phyloP scores from a whole-genome alignment of 495 filamentous ascomycete genomes.

The Penicillium flavigenum region DNA sequence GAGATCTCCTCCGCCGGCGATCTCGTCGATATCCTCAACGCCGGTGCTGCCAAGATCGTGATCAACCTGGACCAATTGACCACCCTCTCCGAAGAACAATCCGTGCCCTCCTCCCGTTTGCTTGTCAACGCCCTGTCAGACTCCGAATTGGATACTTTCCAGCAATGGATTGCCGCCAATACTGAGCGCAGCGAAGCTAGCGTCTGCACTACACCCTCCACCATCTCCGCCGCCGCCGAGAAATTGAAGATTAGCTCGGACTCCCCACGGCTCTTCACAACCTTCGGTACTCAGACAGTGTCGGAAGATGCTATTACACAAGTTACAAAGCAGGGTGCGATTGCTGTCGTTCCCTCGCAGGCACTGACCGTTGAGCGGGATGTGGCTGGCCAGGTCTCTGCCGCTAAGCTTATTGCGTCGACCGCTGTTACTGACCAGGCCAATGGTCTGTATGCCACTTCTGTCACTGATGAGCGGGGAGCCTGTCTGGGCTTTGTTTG shows the following conservation, averaged over 20 bases:
- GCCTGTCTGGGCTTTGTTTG: constrained; percentile 86
- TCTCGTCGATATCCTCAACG: constrained; percentile 75
- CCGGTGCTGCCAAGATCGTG: constrained; percentile 85
- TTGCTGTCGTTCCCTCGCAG: constrained; percentile 75
- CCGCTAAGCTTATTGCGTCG: constrained; percentile 66
- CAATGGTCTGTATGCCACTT: constrained; percentile 83
- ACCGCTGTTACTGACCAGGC: constrained; percentile 72
- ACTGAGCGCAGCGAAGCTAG: constrained; percentile 54
- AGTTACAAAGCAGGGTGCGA: constrained; percentile 59
- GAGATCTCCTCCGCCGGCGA: constrained; percentile 65
- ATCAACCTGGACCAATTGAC: constrained; percentile 66
- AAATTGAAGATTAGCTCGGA: constrained; percentile 41
- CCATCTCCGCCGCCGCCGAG: constrained; percentile 49
- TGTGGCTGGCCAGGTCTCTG: constrained; percentile 57
- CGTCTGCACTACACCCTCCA: constrained; percentile 49
- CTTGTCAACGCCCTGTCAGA: constrained; percentile 48
- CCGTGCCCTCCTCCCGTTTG: constrained; percentile 57
- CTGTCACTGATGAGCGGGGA: constrained; percentile 88
- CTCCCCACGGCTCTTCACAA: constrained; percentile 40
- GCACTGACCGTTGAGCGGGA: constrained; percentile 64
- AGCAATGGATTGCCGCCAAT: constrained; percentile 42
- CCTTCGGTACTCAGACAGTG: constrained; percentile 32
- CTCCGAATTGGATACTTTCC: constrained; percentile 36
- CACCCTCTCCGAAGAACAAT: constrained; percentile 50
- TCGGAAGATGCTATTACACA: constrained; percentile 48